These are phyloP conservation scores for Hypoxylon perforatum DNA, from an alignment of 495 filamentous ascomycete species.

Conservation along the genomic window DNA sequence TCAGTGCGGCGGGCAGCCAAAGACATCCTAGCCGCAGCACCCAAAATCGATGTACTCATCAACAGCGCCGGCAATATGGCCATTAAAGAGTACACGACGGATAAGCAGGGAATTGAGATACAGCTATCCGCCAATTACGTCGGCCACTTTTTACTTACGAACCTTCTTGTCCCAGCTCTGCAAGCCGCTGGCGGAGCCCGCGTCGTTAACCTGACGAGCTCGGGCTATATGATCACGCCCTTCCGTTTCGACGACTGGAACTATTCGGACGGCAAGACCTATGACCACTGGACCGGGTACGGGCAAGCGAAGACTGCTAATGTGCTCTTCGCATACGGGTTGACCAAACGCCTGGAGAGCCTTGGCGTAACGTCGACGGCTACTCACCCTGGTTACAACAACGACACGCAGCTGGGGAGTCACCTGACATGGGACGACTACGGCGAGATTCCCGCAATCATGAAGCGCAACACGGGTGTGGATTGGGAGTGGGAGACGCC, in stretches of 20 bases:
- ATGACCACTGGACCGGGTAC: conserved; percentile 56
- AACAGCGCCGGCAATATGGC: conserved; percentile 73
- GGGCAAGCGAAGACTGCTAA: conserved; percentile 63
- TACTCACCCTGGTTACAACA: conserved; percentile 52
- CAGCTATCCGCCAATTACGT: conserved; percentile 47
- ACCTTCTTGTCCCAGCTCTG: conserved; percentile 50
- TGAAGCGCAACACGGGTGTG: conserved; percentile 23
- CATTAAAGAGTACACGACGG: conserved; percentile 30
- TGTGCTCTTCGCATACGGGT: conserved; percentile 55
- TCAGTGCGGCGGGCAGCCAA: conserved; percentile 53
- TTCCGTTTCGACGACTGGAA: conserved; percentile 52
- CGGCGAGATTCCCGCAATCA: conserved; percentile 4
- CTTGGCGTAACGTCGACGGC: conserved; percentile 46
- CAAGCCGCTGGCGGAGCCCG: conserved; percentile 32
- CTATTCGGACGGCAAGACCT: conserved; percentile 50
- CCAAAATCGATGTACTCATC: conserved; percentile 55
- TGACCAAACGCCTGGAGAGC: conserved; percentile 48
- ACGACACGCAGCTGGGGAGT: conserved; percentile 10
- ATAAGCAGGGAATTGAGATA: conserved; percentile 54
- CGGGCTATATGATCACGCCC: conserved; percentile 33
- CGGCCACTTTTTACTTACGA: conserved; percentile 49
- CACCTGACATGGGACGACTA: conserved; percentile 27
- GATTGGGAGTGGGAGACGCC: conserved; percentile 24
- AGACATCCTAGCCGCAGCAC: conserved; percentile 49
- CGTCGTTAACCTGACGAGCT: conserved; percentile 55